phyloP scores from a whole-genome alignment of 768 basidiomycete species.

The Coprinopsis strossmayeri region DNA sequence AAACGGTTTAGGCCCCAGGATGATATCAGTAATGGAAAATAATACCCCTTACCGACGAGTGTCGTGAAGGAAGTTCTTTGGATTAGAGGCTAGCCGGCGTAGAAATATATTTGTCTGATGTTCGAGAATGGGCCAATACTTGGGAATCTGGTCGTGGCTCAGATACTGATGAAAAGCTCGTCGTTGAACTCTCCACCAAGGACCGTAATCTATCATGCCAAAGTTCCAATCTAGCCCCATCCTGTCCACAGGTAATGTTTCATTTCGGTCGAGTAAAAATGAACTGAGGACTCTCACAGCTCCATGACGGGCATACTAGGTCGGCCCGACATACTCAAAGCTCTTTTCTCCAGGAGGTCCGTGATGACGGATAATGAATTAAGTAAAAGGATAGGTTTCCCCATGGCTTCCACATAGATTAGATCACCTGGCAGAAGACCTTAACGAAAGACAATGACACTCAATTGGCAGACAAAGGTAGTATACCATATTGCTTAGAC shows the following conservation, averaged over 20 bases:
- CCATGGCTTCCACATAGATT: constrained; percentile 21
- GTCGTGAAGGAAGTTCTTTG: constrained; percentile 8
- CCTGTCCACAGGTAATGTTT: background rate
- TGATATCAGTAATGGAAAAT: background rate
- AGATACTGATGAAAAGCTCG: constrained; percentile 12
- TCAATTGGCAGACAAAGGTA: background rate
- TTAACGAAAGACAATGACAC: background rate
- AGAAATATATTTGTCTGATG: constrained; percentile 7
- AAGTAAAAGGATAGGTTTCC: constrained; percentile 20
- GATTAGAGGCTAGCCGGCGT: constrained; percentile 3
- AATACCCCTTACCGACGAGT: background rate
- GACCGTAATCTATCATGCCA: constrained; percentile 10
- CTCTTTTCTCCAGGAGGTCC: constrained; percentile 24
- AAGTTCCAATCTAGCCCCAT: constrained; percentile 7
- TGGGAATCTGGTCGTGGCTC: constrained; percentile 1
- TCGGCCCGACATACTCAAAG: constrained; percentile 21
- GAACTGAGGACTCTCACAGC: background rate
- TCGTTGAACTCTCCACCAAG: constrained; percentile 11
- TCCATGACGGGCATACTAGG: background rate
- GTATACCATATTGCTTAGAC: constrained; percentile 28
- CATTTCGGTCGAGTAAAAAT: too few species aligned
- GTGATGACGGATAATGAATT: constrained; percentile 18
- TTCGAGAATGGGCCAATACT: constrained; percentile 8
- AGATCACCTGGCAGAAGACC: constrained; percentile 2
- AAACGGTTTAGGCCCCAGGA: background rate